These are phyloP conservation scores for Pseudogymnoascus sp. DNA, from an alignment of 2,329 filamentous ascomycete species.

Conservation along the genomic window DNA sequence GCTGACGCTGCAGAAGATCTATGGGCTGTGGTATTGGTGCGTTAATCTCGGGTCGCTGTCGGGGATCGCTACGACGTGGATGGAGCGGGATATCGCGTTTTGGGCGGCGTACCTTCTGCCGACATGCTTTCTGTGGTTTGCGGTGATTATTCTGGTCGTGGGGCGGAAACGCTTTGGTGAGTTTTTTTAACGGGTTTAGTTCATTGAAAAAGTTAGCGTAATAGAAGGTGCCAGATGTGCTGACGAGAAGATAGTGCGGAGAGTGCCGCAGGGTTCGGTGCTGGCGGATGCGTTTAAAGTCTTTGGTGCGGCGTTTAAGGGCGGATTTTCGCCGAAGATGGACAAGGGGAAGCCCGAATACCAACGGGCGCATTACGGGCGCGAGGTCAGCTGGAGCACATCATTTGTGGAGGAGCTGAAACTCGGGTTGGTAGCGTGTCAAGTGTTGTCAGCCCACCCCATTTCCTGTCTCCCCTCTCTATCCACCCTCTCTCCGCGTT, in stretches of 20 bases:
- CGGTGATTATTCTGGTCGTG: too few species aligned
- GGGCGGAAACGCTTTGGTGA: too few species aligned
- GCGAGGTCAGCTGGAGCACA: conserved; percentile 48
- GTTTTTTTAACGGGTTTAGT: too few species aligned
- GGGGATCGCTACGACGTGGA: conserved; percentile 57
- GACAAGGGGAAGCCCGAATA: conserved; percentile 52
- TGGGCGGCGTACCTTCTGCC: conserved; percentile 58
- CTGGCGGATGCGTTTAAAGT: conserved; percentile 60
- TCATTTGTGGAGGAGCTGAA: conserved; percentile 57
- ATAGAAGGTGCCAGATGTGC: too few species aligned
- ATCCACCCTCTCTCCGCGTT: too few species aligned
- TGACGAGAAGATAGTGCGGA: too few species aligned
- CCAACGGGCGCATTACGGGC: conserved; percentile 40
- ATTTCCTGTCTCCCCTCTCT: too few species aligned
- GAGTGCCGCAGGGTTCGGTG: conserved; percentile 48
- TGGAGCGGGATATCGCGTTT: conserved; percentile 62
- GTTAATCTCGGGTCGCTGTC: conserved; percentile 69
- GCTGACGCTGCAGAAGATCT: conserved; percentile 60
- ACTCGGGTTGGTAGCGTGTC: conserved; percentile 54
- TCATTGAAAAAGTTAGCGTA: too few species aligned
- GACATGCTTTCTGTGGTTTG: too few species aligned
- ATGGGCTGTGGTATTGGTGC: conserved; percentile 68
- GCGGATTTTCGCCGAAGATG: conserved; percentile 17
- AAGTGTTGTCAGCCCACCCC: conserved; percentile 1
- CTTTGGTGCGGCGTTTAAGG: conserved; percentile 46